Conservation (phyloP, 441 rosid genomes). For the Brassica hybrid region DNA sequence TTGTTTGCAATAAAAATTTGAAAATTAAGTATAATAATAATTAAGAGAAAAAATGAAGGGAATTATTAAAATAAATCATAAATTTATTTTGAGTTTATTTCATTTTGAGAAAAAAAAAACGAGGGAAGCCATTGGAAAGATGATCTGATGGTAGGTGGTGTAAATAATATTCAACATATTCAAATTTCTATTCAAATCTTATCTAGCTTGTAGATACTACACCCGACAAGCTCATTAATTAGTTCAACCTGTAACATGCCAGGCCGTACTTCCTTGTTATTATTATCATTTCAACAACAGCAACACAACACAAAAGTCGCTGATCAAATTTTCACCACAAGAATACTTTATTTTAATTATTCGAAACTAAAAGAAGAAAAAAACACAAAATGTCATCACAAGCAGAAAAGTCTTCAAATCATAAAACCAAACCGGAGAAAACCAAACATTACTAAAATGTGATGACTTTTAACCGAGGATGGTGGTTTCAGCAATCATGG, state of each 20-base stretch:
- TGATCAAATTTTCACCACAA: neutral
- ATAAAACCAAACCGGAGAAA: neutral
- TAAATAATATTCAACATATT: too few relatives aligned
- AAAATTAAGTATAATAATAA: too few relatives aligned
- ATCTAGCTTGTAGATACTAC: slow-evolving; percentile 2
- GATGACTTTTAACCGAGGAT: slow-evolving; percentile 40
- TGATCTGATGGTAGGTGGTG: too few relatives aligned
- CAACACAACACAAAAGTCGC: neutral
- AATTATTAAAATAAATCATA: too few relatives aligned
- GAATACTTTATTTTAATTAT: slow-evolving; percentile 18
- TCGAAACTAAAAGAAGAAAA: neutral
- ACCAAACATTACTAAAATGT: neutral
- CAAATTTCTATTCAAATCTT: neutral
- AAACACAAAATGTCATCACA: slow-evolving; percentile 9
- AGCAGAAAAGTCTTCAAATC: neutral
- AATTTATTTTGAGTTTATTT: too few relatives aligned
- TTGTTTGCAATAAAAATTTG: too few relatives aligned
- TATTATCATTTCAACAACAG: neutral
- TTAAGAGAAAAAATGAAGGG: too few relatives aligned
- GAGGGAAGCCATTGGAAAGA: too few relatives aligned
- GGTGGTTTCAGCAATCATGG: slow-evolving; percentile 68
- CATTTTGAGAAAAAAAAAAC: too few relatives aligned
- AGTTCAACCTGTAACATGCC: neutral
- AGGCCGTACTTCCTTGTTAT: neutral
- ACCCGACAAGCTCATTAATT: slow-evolving; percentile 9